Evolutionary conservation across 2,329 filamentous ascomycete species (phyloP).

Genomic region (Colletotrichum sp.): DNA sequence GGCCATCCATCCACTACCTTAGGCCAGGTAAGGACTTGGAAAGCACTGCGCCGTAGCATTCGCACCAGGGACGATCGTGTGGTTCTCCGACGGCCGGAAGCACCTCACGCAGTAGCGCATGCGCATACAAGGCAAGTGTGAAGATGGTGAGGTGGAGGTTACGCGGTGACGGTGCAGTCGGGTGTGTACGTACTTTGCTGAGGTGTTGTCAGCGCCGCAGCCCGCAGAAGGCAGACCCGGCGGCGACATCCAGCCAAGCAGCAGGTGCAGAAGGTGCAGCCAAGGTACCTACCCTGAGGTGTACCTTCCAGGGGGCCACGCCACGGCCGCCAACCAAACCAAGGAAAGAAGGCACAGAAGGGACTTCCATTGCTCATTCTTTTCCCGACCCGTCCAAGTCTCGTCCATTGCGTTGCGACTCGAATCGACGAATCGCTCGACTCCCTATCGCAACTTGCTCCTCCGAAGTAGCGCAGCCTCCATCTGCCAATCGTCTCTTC

Average conservation of each 20-base stretch:
- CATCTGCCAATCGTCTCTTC: neutral
- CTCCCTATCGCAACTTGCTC: neutral
- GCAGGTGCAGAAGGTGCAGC: neutral
- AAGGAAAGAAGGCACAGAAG: neutral
- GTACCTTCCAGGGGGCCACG: neutral
- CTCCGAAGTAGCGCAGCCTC: neutral
- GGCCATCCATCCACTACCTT: neutral
- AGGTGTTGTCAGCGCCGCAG: neutral
- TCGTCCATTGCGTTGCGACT: neutral
- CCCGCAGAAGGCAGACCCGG: neutral
- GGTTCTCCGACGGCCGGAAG: neutral
- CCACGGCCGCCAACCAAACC: neutral
- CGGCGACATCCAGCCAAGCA: neutral
- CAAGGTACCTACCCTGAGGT: neutral
- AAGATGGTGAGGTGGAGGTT: neutral
- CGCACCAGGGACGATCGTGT: neutral
- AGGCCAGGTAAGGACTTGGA: neutral
- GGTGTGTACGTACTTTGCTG: neutral
- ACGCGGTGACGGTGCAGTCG: neutral
- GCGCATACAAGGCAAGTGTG: neutral
- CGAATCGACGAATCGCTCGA: neutral
- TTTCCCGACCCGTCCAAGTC: neutral
- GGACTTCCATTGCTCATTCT: neutral
- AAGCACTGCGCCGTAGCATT: neutral
- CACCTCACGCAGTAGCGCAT: neutral